Conservation (phyloP, 176 grass and related monocot species). For the Thalia dealbata region DNA sequence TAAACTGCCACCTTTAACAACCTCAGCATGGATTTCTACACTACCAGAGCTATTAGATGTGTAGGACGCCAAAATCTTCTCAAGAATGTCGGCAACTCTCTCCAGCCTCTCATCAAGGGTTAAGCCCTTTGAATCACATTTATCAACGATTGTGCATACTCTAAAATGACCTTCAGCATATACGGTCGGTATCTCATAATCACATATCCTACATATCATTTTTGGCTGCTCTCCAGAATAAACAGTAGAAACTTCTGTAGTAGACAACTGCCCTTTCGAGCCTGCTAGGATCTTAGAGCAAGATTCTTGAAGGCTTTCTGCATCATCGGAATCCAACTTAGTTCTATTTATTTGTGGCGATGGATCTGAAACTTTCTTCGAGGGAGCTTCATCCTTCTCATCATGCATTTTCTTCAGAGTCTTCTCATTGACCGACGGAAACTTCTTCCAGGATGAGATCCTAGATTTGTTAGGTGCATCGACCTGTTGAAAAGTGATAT, state of each 20-base stretch:
- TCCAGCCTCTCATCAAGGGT: slow-evolving; percentile 58
- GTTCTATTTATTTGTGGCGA: slow-evolving; percentile 19
- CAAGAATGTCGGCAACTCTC: slow-evolving; percentile 59
- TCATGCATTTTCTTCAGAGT: slow-evolving; percentile 25
- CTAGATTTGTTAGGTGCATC: slow-evolving; percentile 33
- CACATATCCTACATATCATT: slow-evolving; percentile 96
- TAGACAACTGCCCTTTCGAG: slow-evolving; percentile 4
- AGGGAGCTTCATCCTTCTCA: slow-evolving; percentile 15
- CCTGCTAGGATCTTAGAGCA: slow-evolving; percentile 35
- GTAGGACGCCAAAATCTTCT: slow-evolving; percentile 45
- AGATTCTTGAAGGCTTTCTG: slow-evolving; percentile 41
- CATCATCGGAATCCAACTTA: slow-evolving; percentile 46
- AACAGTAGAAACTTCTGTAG: slow-evolving; percentile 19
- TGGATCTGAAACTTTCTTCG: slow-evolving; percentile 36
- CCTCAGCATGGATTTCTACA: slow-evolving; percentile 20
- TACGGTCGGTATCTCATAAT: slow-evolving; percentile 79
- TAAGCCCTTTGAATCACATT: slow-evolving; percentile 80
- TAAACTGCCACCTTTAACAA: slow-evolving; percentile 23
- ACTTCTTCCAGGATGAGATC: slow-evolving; percentile 95
- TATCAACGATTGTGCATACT: slow-evolving; percentile 73
- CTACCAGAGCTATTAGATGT: slow-evolving; percentile 8
- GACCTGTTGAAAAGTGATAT: slow-evolving; percentile 36
- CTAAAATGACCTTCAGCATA: slow-evolving; percentile 65
- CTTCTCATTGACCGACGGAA: slow-evolving; percentile 81
- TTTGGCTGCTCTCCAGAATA: slow-evolving; percentile 40